A percentile compares a stretch with the other conserved stretches of the same genome.
Conservation (phyloP, 768 basidiomycete genomes). For the Termitomyces sp. region DNA sequence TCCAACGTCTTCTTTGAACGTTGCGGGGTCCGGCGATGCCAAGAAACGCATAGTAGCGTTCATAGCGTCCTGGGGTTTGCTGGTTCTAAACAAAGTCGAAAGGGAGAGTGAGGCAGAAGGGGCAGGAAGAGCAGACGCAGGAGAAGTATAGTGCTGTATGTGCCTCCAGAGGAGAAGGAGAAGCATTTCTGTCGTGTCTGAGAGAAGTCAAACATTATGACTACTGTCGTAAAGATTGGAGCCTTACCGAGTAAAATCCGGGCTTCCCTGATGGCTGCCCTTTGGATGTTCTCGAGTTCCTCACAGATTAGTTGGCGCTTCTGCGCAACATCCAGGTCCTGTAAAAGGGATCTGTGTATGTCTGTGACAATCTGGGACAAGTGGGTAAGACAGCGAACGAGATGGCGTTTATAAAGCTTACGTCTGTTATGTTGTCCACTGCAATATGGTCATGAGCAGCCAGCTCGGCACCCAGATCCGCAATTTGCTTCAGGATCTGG, state of each 20-base stretch:
- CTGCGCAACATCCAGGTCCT: constrained; percentile 64
- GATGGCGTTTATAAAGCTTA: constrained; percentile 21
- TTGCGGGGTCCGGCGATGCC: constrained; percentile 48
- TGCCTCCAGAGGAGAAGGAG: constrained; percentile 81
- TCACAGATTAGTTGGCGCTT: constrained; percentile 62
- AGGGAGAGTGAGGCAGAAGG: constrained; percentile 7
- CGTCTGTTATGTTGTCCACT: constrained; percentile 69
- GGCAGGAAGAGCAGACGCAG: constrained; percentile 11
- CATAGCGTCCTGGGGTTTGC: constrained; percentile 19
- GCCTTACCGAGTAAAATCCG: constrained; percentile 51
- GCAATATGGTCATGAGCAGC: constrained; percentile 65
- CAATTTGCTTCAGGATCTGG: constrained; percentile 58
- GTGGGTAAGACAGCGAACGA: not conserved
- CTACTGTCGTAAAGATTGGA: not conserved
- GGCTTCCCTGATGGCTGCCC: constrained; percentile 35
- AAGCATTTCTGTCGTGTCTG: constrained; percentile 73
- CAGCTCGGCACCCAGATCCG: constrained; percentile 65
- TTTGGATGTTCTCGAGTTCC: constrained; percentile 46
- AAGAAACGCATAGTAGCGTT: constrained; percentile 50
- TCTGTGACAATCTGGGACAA: constrained; percentile 40
- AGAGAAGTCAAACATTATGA: not conserved
- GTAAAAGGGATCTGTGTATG: constrained; percentile 48
- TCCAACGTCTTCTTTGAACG: constrained; percentile 53
- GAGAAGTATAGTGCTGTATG: constrained; percentile 53
- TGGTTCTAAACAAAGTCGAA: constrained; percentile 4